Conservation (phyloP, 345 rosid species). For the Eucalyptus albens region DNA sequence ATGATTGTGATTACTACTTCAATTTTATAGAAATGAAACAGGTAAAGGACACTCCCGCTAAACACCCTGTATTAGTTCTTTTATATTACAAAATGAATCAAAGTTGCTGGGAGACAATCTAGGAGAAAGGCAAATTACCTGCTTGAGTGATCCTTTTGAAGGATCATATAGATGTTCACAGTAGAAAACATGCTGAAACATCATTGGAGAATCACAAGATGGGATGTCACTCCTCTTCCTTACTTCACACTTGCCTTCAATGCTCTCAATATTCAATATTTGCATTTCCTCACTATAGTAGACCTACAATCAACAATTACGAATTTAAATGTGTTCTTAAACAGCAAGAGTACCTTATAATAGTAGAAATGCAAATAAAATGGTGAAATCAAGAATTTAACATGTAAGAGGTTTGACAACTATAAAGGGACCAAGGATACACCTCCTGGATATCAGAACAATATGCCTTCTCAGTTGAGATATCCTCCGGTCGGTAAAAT, state of each 20-base stretch:
- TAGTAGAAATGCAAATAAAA: not conserved
- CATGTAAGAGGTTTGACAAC: not conserved
- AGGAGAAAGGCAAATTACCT: constrained; percentile 22
- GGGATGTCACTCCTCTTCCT: constrained; percentile 66
- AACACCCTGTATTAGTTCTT: not conserved
- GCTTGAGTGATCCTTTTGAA: constrained; percentile 52
- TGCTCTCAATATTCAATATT: constrained; percentile 12
- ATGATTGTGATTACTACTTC: not conserved
- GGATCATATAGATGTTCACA: constrained; percentile 76
- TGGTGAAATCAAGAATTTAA: not conserved
- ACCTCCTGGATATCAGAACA: constrained; percentile 57
- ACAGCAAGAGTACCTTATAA: not conserved
- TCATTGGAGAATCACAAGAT: constrained; percentile 14
- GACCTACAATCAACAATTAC: constrained; percentile 22
- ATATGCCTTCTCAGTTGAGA: constrained; percentile 56
- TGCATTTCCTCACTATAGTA: constrained; percentile 54
- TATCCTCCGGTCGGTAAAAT: constrained; percentile 65
- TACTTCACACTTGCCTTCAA: constrained; percentile 84
- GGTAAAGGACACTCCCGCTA: not conserved
- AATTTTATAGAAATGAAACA: not conserved
- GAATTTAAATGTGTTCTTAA: not conserved
- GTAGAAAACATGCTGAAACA: constrained; percentile 67
- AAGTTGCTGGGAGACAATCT: not conserved
- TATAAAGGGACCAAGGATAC: not conserved
- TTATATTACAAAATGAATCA: not conserved